A percentile compares a stretch with the other conserved stretches of the same genome.
Evolutionary conservation across 768 basidiomycete species (phyloP).

Genomic region (Suillus fuscotomentosus): DNA sequence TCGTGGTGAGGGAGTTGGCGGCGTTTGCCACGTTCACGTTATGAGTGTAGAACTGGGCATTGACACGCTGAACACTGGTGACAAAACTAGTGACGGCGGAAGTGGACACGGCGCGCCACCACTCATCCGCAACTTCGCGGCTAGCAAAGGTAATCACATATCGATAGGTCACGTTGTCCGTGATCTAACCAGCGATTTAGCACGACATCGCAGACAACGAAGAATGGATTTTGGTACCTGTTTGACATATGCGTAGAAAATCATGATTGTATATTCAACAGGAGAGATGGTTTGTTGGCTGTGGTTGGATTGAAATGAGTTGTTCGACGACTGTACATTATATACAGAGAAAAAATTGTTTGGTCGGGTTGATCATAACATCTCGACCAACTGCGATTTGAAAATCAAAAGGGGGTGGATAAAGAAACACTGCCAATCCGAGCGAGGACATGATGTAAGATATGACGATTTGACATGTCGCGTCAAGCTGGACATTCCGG

Average conservation of each 20-base stretch:
- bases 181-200: background rate
- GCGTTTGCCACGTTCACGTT: background rate
- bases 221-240: background rate
- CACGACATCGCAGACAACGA: background rate
- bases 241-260: background rate
- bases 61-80: background rate
- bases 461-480: too few species aligned
- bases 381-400: too few species aligned
- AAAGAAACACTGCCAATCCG: too few species aligned
- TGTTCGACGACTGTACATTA: background rate
- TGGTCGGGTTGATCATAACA: background rate
- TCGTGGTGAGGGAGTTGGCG: background rate
- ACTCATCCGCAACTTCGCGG: conserved; percentile 23
- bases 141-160: conserved; percentile 21
- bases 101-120: conserved; percentile 22
- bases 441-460: too few species aligned
- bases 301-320: background rate
- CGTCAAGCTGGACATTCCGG: too few species aligned
- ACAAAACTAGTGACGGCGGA: background rate
- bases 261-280: background rate
- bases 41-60: background rate
- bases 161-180: background rate
- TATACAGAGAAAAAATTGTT: background rate
- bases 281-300: background rate
- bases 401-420: too few species aligned